These are phyloP conservation scores for Yamadazyma spencermartinsiae DNA, from an alignment of 1,139 yeast genomes.

Conservation along the genomic window DNA sequence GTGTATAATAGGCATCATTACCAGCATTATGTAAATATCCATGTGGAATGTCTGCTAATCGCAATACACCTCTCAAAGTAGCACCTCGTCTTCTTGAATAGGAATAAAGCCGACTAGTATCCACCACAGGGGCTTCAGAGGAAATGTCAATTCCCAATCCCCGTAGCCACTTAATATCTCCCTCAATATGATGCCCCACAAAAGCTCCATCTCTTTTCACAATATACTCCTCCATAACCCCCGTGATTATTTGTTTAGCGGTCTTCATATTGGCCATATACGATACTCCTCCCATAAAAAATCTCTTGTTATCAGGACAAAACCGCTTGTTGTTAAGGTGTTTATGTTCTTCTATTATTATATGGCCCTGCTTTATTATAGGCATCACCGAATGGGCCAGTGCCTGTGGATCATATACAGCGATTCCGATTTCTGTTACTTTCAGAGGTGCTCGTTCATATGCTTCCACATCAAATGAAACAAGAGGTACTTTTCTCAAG, in stretches of 20 bases:
- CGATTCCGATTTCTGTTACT: conserved; percentile 70
- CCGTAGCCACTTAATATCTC: conserved; percentile 59
- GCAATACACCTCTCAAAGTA: conserved; percentile 53
- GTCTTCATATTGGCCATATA: conserved; percentile 37
- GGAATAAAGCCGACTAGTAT: conserved; percentile 54
- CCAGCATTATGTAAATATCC: conserved; percentile 78
- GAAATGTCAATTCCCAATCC: conserved; percentile 44
- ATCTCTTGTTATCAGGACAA: conserved; percentile 63
- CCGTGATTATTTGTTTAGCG: conserved; percentile 40
- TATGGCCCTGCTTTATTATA: conserved; percentile 51
- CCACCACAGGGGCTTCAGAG: conserved; percentile 42
- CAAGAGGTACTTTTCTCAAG: conserved; percentile 36
- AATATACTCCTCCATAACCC: conserved; percentile 45
- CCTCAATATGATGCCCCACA: conserved; percentile 69
- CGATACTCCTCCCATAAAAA: conserved; percentile 61
- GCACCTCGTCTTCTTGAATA: conserved; percentile 46
- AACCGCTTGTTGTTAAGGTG: conserved; percentile 50
- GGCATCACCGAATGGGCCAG: conserved; percentile 45
- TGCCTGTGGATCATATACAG: conserved; percentile 60
- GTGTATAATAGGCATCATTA: conserved; percentile 76
- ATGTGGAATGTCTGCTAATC: conserved; percentile 59
- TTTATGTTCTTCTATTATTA: conserved; percentile 54
- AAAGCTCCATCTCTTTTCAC: conserved; percentile 30
- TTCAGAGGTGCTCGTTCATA: conserved; percentile 49
- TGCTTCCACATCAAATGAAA: conserved; percentile 70